These are phyloP conservation scores for Casuarina glauca DNA, from an alignment of 306 rosid species.

Conservation along the genomic window DNA sequence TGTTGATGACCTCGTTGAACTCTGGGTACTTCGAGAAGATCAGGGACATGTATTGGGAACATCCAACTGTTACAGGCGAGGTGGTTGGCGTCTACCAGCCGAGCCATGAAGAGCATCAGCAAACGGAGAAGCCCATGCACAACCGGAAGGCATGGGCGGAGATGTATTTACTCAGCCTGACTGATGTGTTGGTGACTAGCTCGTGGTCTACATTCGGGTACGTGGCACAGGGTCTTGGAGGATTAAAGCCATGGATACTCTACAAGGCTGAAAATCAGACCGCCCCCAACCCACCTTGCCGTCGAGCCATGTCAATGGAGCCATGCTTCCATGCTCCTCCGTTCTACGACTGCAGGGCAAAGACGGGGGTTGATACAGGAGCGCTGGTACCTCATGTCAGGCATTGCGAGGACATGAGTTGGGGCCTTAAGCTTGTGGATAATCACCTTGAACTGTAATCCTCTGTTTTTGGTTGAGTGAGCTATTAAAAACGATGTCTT, in stretches of 20 bases:
- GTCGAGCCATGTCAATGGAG: constrained; percentile 71
- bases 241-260: constrained; percentile 74
- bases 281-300: constrained; percentile 59
- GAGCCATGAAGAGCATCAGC: constrained; percentile 74
- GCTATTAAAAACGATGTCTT: no score
- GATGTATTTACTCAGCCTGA: constrained; percentile 68
- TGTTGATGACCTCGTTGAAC: constrained; percentile 63
- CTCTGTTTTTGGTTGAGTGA: no score
- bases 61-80: constrained; percentile 63
- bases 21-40: constrained; percentile 61
- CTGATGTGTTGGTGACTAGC: constrained; percentile 61
- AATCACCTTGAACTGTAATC: background rate
- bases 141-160: constrained; percentile 71
- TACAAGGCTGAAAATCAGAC: constrained; percentile 66
- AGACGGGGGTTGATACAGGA: constrained; percentile 63
- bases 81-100: constrained; percentile 62
- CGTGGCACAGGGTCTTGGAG: constrained; percentile 76
- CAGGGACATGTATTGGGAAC: constrained; percentile 68
- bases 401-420: constrained; percentile 84
- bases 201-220: constrained; percentile 87
- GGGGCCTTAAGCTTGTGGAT: constrained; percentile 80
- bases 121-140: constrained; percentile 63
- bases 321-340: constrained; percentile 86
- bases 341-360: constrained; percentile 75
- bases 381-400: constrained; percentile 61